A percentile compares a stretch with the other conserved stretches of the same genome.
Evolutionary conservation across 208 protist genomes (phyloP).

Genomic region (Lotmaria passim): DNA sequence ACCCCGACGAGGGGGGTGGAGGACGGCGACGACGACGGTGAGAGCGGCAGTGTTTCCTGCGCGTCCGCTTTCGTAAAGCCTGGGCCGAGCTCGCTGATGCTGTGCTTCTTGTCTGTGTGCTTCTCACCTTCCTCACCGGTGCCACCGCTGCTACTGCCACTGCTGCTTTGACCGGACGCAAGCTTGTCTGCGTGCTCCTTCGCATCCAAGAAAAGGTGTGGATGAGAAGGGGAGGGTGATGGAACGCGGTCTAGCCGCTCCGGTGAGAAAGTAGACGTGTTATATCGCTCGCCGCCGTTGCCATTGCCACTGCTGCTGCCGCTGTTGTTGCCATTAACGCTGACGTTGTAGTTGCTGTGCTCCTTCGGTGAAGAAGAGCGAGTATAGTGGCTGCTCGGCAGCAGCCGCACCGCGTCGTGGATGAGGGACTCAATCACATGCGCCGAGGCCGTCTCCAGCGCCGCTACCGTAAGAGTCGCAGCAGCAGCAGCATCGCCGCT

Average conservation of each 20-base stretch:
- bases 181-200: not conserved
- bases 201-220: not conserved
- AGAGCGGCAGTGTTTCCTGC: constrained; percentile 17
- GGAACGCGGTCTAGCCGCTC: constrained; percentile 4
- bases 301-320: not conserved
- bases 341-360: not conserved
- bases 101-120: constrained; percentile 19
- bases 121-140: not conserved
- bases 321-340: not conserved
- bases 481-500: no score
- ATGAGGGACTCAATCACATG: not conserved
- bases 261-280: no score
- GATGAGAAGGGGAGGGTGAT: constrained; percentile 5
- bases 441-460: constrained; percentile 6
- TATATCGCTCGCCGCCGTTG: no score
- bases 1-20: constrained; percentile 10
- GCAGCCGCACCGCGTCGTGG: constrained; percentile 16
- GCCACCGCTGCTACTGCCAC: not conserved
- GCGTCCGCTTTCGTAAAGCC: constrained; percentile 13
- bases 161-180: not conserved
- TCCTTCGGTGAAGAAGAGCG: not conserved
- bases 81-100: constrained; percentile 12
- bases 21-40: constrained; percentile 5
- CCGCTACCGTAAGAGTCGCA: constrained; percentile 1
- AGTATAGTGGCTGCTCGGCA: constrained; percentile 1